Conservation (phyloP, 495 filamentous ascomycete genomes). For the Bathelium albidoporum region DNA sequence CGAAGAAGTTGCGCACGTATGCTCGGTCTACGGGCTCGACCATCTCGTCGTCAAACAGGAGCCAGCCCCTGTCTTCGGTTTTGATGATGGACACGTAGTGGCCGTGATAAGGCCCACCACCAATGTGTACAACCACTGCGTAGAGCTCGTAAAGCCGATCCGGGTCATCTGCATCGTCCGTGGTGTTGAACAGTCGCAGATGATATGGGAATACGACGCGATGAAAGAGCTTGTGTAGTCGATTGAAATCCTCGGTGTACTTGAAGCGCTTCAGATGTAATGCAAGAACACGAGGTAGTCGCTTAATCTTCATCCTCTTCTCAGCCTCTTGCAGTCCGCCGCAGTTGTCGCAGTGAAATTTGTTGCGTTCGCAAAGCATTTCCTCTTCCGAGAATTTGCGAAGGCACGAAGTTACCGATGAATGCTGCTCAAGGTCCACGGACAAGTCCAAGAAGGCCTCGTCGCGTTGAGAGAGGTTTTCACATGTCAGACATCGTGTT, state of each 20-base stretch:
- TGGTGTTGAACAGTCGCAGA: slow-evolving; percentile 93
- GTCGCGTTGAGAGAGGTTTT: slow-evolving; percentile 88
- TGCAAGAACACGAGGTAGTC: slow-evolving; percentile 80
- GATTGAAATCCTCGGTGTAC: slow-evolving; percentile 88
- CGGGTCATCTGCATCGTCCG: slow-evolving; percentile 90
- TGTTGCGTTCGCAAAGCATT: slow-evolving; percentile 97
- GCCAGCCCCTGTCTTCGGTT: slow-evolving; percentile 88
- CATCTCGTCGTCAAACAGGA: slow-evolving; percentile 96
- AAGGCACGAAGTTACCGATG: slow-evolving; percentile 90
- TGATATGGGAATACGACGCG: slow-evolving; percentile 95
- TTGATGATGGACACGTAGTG: slow-evolving; percentile 98
- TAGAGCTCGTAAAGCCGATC: slow-evolving; percentile 95
- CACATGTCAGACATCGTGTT: slow-evolving; percentile 92
- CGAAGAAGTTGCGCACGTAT: slow-evolving; percentile 97
- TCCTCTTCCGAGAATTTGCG: slow-evolving; percentile 95
- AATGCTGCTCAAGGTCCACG: slow-evolving; percentile 90
- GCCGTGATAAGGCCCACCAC: slow-evolving; percentile 94
- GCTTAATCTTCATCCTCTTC: slow-evolving; percentile 98
- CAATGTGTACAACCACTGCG: slow-evolving; percentile 97
- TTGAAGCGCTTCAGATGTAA: slow-evolving; percentile 95
- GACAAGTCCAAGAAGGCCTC: slow-evolving; percentile 93
- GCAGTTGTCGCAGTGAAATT: slow-evolving; percentile 96
- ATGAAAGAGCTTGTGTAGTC: slow-evolving; percentile 93
- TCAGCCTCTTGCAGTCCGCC: slow-evolving; percentile 95
- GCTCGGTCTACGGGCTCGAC: slow-evolving; percentile 95